These are phyloP conservation scores for Solanum rostratum DNA, from an alignment of 257 asterid species.

Conservation along the genomic window DNA sequence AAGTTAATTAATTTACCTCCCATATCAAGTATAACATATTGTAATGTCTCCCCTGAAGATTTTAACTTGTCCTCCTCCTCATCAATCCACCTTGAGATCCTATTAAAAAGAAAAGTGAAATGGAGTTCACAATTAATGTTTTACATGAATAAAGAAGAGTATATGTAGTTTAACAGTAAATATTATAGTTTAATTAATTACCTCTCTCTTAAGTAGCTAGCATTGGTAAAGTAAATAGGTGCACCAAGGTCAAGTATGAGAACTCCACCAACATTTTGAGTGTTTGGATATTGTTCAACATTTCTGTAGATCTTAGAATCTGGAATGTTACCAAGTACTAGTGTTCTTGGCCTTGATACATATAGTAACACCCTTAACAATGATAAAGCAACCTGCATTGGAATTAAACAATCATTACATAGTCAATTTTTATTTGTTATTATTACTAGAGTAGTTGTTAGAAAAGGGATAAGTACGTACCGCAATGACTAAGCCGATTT, in stretches of 20 bases:
- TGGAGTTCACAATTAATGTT: neutral
- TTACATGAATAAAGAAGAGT: neutral
- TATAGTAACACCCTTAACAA: constrained; percentile 63
- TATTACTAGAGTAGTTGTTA: neutral
- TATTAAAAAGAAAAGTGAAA: constrained; percentile 3
- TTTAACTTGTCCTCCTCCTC: constrained; percentile 77
- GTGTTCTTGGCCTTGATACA: constrained; percentile 76
- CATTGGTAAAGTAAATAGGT: constrained; percentile 84
- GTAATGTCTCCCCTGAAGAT: constrained; percentile 41
- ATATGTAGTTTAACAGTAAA: neutral
- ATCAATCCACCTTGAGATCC: constrained; percentile 81
- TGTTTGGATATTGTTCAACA: constrained; percentile 63
- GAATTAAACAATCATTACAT: neutral
- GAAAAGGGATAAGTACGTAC: constrained; percentile 15
- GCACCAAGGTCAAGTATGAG: constrained; percentile 77
- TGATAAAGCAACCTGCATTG: constrained; percentile 57
- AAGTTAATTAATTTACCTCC: constrained; percentile 37
- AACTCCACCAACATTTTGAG: constrained; percentile 53
- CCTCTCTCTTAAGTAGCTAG: constrained; percentile 95
- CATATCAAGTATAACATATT: constrained; percentile 66
- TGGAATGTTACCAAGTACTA: constrained; percentile 76
- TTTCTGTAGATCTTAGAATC: constrained; percentile 60
- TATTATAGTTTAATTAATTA: constrained; percentile 4
- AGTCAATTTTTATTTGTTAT: neutral
- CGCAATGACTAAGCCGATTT: constrained; percentile 66